Evolutionary conservation across 192 early-diverging fungal genomes (phyloP).

Genomic region (Rhizophlyctis rosea): DNA sequence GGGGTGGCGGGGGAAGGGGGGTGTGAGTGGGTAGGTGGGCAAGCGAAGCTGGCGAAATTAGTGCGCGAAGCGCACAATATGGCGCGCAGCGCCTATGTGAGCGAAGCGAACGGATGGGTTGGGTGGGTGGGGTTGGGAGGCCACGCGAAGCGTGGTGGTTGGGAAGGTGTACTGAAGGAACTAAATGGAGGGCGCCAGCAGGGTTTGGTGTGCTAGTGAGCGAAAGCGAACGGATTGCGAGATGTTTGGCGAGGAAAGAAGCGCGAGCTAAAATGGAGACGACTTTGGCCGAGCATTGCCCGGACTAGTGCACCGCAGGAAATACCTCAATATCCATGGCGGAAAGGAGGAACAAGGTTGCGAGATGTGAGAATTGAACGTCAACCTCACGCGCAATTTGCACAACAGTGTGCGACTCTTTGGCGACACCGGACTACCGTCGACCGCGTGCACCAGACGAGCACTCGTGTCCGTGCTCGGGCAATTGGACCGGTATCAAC

Average conservation of each 20-base stretch:
- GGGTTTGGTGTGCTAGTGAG: too few relatives aligned
- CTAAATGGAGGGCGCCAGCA: too few relatives aligned
- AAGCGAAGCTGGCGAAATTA: background rate
- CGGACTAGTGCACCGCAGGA: too few relatives aligned
- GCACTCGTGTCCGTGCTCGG: constrained; percentile 68
- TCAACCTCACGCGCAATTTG: background rate
- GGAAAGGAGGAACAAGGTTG: too few relatives aligned
- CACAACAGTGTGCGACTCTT: constrained; percentile 68
- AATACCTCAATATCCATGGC: too few relatives aligned
- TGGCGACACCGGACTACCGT: constrained; percentile 44
- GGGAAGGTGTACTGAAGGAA: too few relatives aligned
- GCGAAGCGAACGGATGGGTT: too few relatives aligned
- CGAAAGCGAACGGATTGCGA: constrained; percentile 3
- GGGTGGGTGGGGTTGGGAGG: too few relatives aligned
- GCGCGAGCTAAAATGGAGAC: background rate
- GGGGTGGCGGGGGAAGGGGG: background rate
- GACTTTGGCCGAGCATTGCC: background rate
- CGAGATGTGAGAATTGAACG: too few relatives aligned
- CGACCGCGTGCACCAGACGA: constrained; percentile 11
- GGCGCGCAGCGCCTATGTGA: background rate
- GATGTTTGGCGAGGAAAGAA: too few relatives aligned
- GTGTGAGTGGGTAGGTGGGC: background rate
- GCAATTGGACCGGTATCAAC: constrained; percentile 91
- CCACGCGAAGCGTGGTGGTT: too few relatives aligned
- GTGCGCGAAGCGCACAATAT: background rate